A percentile compares a stretch with the other conserved stretches of the same genome.
phyloP scores from a whole-genome alignment of 805 yeast genomes.

The Saccharomyces jurei region DNA sequence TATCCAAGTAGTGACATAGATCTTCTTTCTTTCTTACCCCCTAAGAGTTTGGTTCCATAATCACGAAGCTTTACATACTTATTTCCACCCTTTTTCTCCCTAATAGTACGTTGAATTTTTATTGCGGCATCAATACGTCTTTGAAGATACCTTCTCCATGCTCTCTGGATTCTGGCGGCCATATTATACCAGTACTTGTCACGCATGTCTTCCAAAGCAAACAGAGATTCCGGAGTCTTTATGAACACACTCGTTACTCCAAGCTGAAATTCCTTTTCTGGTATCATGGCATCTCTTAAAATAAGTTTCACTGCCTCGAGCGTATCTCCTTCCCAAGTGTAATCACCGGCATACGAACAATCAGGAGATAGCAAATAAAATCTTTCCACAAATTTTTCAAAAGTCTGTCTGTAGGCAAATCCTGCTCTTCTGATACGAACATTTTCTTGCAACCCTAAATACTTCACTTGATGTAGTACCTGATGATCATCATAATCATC shows the following conservation, averaged over 20 bases:
- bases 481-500: constrained; percentile 80
- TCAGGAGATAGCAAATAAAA: constrained; percentile 79
- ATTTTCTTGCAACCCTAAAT: constrained; percentile 91
- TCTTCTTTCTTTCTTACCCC: constrained; percentile 80
- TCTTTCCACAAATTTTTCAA: constrained; percentile 91
- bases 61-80: constrained; percentile 80
- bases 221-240: constrained; percentile 92
- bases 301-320: constrained; percentile 46
- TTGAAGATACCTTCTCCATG: constrained; percentile 80
- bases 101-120: constrained; percentile 73
- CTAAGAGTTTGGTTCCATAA: constrained; percentile 63
- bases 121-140: constrained; percentile 82
- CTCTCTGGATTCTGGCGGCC: constrained; percentile 96
- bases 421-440: constrained; percentile 98
- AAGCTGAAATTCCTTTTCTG: constrained; percentile 74
- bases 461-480: constrained; percentile 91
- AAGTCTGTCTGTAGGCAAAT: constrained; percentile 93
- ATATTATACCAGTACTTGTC: constrained; percentile 96
- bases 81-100: constrained; percentile 72
- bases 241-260: constrained; percentile 90
- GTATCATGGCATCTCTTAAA: constrained; percentile 57
- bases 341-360: constrained; percentile 88
- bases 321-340: constrained; percentile 56
- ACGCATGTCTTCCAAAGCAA: constrained; percentile 91
- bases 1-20: constrained; percentile 79